Evolutionary conservation across 441 rosid genomes (phyloP), one percentile per base, ranked within the genome.

Genomic region (Aleurites moluccanus): DNA sequence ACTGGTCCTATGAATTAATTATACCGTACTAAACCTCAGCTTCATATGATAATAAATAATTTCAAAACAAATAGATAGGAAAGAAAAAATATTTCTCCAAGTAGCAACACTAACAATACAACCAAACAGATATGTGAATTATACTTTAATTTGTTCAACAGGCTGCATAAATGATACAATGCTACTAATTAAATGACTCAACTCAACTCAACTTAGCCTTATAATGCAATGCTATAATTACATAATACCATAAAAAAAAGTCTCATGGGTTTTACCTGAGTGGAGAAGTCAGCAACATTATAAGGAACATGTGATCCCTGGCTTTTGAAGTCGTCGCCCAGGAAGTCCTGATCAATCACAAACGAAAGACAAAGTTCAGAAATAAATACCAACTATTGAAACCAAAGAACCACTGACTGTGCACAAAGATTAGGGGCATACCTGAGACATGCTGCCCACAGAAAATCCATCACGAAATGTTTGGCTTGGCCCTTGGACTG

Each of bases 361-460:
- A 77, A 67, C 14, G 66, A 67, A 69, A 81, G 10, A 49, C 56
- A 67, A 78, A 44, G 2, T 9, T 23, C 21, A 13, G 53, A 42
- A 61, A 75, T 21, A 67, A 76, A 67, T 59, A 69, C 20, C 73
- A 78, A 64, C 40, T 65, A 78, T 40, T 63, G 0, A 64, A 70
- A 49, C 23, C 1, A 14, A 8, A 52, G 65, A 52, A 64, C 2
- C 70, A 52, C 61, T 6, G 5, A 28, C 33, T 44, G 44, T 47
- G 20, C 30, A 33, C 8, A 18, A 35, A 15, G 50, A 18, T 16
- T 28, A 42, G 2, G 11, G n/a, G 57, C 67, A 80, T 88, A 96
- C 99, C 92, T 94, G 98, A 69, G 98, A 91, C 93, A 96, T 88
- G 85, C 96, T 92, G 44, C 95, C 98, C 96, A 92, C 84, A 60